Evolutionary conservation across 306 rosid genomes (phyloP).

Genomic region (Albizia julibrissin): DNA sequence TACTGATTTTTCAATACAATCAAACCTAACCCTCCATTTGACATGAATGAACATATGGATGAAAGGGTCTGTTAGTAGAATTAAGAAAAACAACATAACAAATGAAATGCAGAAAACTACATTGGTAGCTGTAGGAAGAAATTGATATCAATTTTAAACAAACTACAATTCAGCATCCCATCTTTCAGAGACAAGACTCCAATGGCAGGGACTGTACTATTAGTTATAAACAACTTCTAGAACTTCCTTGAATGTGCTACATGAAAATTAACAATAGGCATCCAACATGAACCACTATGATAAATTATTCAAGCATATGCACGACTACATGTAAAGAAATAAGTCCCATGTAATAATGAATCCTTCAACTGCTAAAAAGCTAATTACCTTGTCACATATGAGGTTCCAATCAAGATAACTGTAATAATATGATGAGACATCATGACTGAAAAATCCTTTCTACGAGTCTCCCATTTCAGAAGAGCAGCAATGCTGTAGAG

Average conservation of each 20-base stretch:
- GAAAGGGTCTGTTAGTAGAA: neutral
- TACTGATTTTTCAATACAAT: neutral
- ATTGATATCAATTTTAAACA: neutral
- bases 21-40: neutral
- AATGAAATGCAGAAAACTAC: conserved; percentile 4
- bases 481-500: conserved; percentile 86
- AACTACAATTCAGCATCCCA: neutral
- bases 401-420: conserved; percentile 69
- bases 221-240: neutral
- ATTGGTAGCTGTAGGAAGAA: conserved; percentile 14
- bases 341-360: neutral
- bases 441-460: conserved; percentile 97
- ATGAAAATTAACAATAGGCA: conserved; percentile 11
- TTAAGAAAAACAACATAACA: neutral
- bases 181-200: neutral
- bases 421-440: conserved; percentile 95
- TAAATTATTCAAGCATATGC: conserved; percentile 25
- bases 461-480: conserved; percentile 89
- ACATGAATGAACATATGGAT: conserved; percentile 16
- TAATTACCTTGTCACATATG: conserved; percentile 77
- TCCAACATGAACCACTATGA: conserved; percentile 8
- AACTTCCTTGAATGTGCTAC: neutral
- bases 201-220: neutral
- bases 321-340: conserved; percentile 17
- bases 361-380: neutral